Percentiles rank a stretch among this genome's conserved stretches.
Evolutionary conservation across 2,329 filamentous ascomycete species (phyloP).

Genomic region (Macrophomina phaseolina): DNA sequence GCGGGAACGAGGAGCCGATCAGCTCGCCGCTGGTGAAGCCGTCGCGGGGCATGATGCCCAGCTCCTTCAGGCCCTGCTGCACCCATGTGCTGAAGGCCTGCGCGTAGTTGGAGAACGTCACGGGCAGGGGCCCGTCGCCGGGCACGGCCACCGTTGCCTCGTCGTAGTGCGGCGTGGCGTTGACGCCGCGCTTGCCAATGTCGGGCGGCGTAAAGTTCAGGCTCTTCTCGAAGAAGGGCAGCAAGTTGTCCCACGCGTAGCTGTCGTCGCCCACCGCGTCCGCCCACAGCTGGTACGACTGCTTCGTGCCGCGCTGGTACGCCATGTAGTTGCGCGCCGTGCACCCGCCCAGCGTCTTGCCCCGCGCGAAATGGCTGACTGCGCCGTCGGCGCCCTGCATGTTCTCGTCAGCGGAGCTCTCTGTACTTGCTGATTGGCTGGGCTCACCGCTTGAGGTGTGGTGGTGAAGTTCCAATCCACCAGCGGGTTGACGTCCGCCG

Average conservation of each 20-base stretch:
- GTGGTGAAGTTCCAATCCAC: constrained; percentile 38
- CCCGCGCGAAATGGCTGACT: constrained; percentile 37
- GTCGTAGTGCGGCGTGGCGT: constrained; percentile 36
- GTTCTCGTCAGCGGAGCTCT: neutral
- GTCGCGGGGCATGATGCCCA: constrained; percentile 11
- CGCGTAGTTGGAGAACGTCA: constrained; percentile 34
- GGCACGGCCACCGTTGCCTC: constrained; percentile 27
- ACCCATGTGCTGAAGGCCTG: constrained; percentile 31
- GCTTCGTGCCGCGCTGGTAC: constrained; percentile 31
- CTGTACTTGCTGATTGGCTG: neutral
- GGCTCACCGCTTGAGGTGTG: constrained; percentile 31
- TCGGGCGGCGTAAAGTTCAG: constrained; percentile 37
- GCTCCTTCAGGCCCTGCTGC: constrained; percentile 19
- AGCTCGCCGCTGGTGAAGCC: constrained; percentile 22
- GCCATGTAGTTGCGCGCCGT: constrained; percentile 34
- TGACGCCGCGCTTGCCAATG: constrained; percentile 33
- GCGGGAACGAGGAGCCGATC: neutral
- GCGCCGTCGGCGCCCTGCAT: constrained; percentile 25
- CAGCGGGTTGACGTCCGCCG: constrained; percentile 34
- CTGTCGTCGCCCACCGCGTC: constrained; percentile 35
- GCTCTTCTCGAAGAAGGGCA: constrained; percentile 35
- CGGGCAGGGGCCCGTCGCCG: constrained; percentile 30
- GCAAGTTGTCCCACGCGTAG: constrained; percentile 36
- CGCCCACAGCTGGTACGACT: constrained; percentile 35
- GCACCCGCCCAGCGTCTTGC: constrained; percentile 30